Base-by-base conservation (phyloP, 2,329 filamentous ascomycete genomes). In the Lanzia echinophila region DNA sequence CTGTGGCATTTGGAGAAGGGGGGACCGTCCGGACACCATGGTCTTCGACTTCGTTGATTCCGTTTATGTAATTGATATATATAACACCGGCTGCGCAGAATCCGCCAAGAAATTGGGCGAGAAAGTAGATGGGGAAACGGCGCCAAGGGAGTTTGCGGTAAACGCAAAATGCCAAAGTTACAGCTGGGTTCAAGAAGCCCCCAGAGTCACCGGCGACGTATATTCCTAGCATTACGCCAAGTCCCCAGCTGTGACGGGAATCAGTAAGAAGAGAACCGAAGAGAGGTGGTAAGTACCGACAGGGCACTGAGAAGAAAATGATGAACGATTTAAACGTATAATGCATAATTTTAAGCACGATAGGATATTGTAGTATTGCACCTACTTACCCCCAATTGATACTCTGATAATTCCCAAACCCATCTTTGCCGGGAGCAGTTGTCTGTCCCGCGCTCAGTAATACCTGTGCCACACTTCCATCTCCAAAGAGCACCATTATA, bases 381-480 rank as follows among this genome's bases (percentile, higher is more conserved):
- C n/a, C n/a, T n/a, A 54, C 56, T 42, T 53, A 64, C 60, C 57
- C 62, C 63, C 60, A 66, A 43, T 48, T 61, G 15, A 64, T 63
- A 38, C 58, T 61, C 32, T 66, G 63, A 46, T 66, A 66, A 34
- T 12, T 11, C n/a, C 63, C 63, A 62, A 59, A 63, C 13, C 59
- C 61, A 51, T 56, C 53, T 2, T 54, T 56, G 3, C 63, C 61
- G 6, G 60, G 58, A 19, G 61, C 58, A n/a, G 44, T 48, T n/a
- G 44, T 54, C 19, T 59, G 34, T 13, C 60, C 60, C 11, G 48
- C 67, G 55, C 79, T 83, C 12, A 88, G 74, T 0, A 82, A 71
- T 0, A 87, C 84, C 67, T 88, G 86, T 3, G 85, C 85, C 19
- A 88, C 82, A 52, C 81, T 81, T n/a, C 83, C 84, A 57, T 88